phyloP scores from a whole-genome alignment of 306 rosid genomes.

The Echinosophora koreensis region DNA sequence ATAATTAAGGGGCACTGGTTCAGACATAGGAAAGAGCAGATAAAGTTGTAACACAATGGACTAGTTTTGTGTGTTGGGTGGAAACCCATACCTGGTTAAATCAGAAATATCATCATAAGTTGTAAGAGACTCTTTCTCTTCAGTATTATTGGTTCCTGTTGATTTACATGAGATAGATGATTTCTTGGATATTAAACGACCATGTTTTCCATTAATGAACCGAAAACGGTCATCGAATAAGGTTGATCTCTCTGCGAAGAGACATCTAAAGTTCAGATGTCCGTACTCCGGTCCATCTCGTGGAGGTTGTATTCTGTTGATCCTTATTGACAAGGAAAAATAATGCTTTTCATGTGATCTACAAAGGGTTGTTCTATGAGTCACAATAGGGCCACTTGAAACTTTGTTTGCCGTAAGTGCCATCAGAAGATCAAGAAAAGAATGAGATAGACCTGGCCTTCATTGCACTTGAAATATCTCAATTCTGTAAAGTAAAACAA shows the following conservation, averaged over 20 bases:
- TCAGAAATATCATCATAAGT: conserved; percentile 67
- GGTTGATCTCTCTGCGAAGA: conserved; percentile 47
- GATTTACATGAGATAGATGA: conserved; percentile 62
- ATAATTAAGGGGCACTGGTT: conserved; percentile 17
- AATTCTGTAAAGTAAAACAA: conserved; percentile 50
- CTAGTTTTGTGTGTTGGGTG: neutral
- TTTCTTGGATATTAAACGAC: conserved; percentile 59
- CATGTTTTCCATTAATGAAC: conserved; percentile 55
- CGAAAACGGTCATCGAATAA: conserved; percentile 49
- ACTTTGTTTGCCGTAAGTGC: conserved; percentile 74
- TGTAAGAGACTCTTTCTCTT: conserved; percentile 61
- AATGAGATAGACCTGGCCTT: conserved; percentile 48
- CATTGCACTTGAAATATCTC: conserved; percentile 50
- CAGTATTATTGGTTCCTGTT: conserved; percentile 64
- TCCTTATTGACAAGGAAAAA: conserved; percentile 58
- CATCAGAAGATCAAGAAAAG: conserved; percentile 59
- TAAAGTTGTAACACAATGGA: conserved; percentile 13
- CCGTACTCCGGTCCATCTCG: conserved; percentile 54
- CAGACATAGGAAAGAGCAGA: neutral
- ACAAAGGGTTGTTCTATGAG: conserved; percentile 57
- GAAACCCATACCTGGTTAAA: conserved; percentile 59
- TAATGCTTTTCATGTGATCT: conserved; percentile 56
- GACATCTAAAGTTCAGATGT: conserved; percentile 52
- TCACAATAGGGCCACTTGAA: conserved; percentile 63
- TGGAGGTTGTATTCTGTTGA: conserved; percentile 52